Base-by-base conservation (phyloP, 805 yeast genomes). In the Nakazawaea molendinolei region DNA sequence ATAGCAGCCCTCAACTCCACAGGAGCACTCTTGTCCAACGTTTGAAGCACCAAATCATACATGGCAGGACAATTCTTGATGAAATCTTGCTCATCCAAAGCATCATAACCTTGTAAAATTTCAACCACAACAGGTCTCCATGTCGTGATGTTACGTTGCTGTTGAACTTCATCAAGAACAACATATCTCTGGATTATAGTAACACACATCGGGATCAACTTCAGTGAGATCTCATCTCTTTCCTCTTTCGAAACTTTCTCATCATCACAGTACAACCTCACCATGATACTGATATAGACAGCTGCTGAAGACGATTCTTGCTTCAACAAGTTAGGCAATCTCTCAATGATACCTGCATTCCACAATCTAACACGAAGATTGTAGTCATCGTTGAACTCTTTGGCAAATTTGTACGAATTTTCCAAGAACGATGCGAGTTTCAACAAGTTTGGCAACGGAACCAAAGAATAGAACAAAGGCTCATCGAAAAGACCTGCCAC, bases 61-160 rank as follows among this genome's bases (percentile, higher is more conserved):
- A 81, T 71, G 14, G 55, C 64, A 0, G 86, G 76, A 47, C 83
- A 69, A 49, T 74, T 66, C 35, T 56, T 55, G 23, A 54, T 53
- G 54, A 86, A 86, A 55, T 86, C 95, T 1, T 62, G 73, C 34
- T 78, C 84, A 47, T 82, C 84, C 45, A 92, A 69, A 50, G 79
- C 84, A 31, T 76, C 74, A 50, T 79, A 81, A 3, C 95, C 96
- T 53, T 83, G 87, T 44, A 81, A 63, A 17, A 92, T 82, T 53
- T 84, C 95, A 23, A 85, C 81, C 26, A 90, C 86, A 14, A 92
- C 97, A 0, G 97, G 97, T 49, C 83, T 71, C 94, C 97, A 82
- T 3, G 94, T 79, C 13, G 74, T 67, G 29, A 90, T 76, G 55
- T 85, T 85, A 50, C 95, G 74, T 34, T 74, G 76, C 49, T 80